Base-by-base conservation (phyloP, 345 rosid genomes). In the Hibiscus trionum region DNA sequence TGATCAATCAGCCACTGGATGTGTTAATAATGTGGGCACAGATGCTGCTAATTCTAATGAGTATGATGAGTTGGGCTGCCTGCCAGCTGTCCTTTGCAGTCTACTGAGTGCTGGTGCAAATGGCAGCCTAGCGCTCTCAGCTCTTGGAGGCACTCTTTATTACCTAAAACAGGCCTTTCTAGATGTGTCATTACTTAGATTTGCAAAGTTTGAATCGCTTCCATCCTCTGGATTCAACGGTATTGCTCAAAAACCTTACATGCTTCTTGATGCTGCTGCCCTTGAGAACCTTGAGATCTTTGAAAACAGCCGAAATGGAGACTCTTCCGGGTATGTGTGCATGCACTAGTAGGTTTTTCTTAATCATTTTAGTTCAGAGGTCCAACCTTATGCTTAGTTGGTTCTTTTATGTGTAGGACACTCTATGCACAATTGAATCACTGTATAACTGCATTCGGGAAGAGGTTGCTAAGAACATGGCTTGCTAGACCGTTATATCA, bases 211-310 rank as follows among this genome's bases (percentile, higher is more conserved):
- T 74, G 98, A 95, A 76, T 72, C 80, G 50, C 94, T 95, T 71
- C 96, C 96, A 15, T 85, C 77, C 85, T 79, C 87, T 79, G 86
- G 81, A 65, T 88, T 85, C 59, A 60, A 81, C 74, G 77, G 82
- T 73, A 65, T 83, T 81, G 77, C 85, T 56, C 84, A 84, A 86
- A 89, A 85, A 70, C 88, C 93, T 46, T 86, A 91, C 79, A 86
- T 92, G 90, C 84, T 92, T 82, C 96, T 95, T 74, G 98, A 95
- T 89, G 97, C 99, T 76, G 86, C 97, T 76, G 99, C 97, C 58
- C 76, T 95, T 44, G 99, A 95, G 75, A 95, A 92, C 87, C 98
- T 95, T 75, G 99, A 95, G 81, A 84, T 95, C 79, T 95, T 92
- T 84, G 98, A 95, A 87, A 95, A 95, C 85, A 89, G 83, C 84